phyloP scores from a whole-genome alignment of 805 yeast genomes.

The Cyberlindnera saturnus region DNA sequence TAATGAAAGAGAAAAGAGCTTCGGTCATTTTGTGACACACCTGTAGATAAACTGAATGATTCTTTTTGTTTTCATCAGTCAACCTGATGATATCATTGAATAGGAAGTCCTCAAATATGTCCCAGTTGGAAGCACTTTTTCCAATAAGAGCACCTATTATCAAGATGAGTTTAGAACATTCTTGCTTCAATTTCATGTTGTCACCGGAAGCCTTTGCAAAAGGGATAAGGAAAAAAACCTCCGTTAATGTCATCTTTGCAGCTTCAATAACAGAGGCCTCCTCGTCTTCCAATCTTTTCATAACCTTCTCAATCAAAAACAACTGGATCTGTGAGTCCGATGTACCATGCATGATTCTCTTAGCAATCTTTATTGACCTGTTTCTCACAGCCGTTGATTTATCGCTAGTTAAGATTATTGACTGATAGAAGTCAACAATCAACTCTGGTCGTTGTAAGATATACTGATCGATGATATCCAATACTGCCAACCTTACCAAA shows the following conservation, averaged over 20 bases:
- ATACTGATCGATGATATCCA: constrained; percentile 56
- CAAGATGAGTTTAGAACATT: constrained; percentile 7
- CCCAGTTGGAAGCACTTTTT: constrained; percentile 33
- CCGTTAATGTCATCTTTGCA: constrained; percentile 32
- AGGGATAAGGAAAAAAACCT: constrained; percentile 29
- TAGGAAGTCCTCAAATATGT: constrained; percentile 42
- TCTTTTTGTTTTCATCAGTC: constrained; percentile 16
- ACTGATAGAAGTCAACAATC: constrained; percentile 42
- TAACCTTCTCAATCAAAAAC: constrained; percentile 42
- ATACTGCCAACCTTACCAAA: constrained; percentile 67
- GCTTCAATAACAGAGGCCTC: constrained; percentile 48
- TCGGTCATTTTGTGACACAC: constrained; percentile 29
- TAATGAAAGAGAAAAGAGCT: constrained; percentile 29
- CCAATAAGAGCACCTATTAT: constrained; percentile 33
- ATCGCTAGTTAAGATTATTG: constrained; percentile 36
- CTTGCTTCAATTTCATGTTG: background rate
- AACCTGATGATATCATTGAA: constrained; percentile 35
- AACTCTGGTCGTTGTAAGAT: constrained; percentile 37
- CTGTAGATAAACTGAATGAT: constrained; percentile 12
- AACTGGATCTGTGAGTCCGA: constrained; percentile 27
- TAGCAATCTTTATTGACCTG: constrained; percentile 49
- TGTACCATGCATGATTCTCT: constrained; percentile 37
- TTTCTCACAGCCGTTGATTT: constrained; percentile 60
- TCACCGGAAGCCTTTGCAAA: background rate
- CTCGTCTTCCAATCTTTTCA: constrained; percentile 61